Conservation (phyloP, 768 basidiomycete genomes). For the Hemileccinum impolitum region DNA sequence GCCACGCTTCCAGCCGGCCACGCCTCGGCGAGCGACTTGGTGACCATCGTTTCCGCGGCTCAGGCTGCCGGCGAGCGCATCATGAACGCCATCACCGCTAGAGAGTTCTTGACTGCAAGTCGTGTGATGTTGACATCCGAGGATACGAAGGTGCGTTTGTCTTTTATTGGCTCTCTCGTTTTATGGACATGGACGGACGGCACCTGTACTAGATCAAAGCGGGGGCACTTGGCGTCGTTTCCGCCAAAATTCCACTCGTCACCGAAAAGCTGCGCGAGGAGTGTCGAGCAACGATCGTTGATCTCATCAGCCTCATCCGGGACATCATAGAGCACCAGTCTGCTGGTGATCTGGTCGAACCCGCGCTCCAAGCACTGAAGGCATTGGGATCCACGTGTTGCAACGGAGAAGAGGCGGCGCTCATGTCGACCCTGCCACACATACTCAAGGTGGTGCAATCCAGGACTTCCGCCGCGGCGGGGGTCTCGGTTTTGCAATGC, state of each 20-base stretch:
- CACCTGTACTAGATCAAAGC: conserved; percentile 48
- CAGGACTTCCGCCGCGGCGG: conserved; percentile 36
- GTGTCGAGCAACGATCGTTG: conserved; percentile 46
- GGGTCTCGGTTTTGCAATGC: conserved; percentile 53
- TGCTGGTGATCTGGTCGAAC: conserved; percentile 37
- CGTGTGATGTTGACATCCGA: conserved; percentile 53
- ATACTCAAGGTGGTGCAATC: conserved; percentile 49
- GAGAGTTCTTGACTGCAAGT: conserved; percentile 61
- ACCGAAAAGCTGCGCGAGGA: conserved; percentile 51
- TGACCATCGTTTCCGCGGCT: conserved; percentile 45
- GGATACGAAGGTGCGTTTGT: conserved; percentile 46
- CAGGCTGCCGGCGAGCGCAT: conserved; percentile 50
- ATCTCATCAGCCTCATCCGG: conserved; percentile 51
- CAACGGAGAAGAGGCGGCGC: conserved; percentile 61
- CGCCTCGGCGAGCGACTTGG: conserved; percentile 35
- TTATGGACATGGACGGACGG: background rate
- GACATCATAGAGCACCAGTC: conserved; percentile 43
- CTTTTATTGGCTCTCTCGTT: background rate
- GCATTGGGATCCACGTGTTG: conserved; percentile 56
- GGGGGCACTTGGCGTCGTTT: conserved; percentile 69
- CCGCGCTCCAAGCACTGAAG: conserved; percentile 59
- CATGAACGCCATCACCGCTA: conserved; percentile 64
- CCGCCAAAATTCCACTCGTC: conserved; percentile 61
- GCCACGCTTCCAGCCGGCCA: conserved; percentile 34
- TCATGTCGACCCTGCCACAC: conserved; percentile 58